These are phyloP conservation scores for Penicillium aurantiogriseum DNA, from an alignment of 2,329 filamentous ascomycete genomes.

Conservation along the genomic window DNA sequence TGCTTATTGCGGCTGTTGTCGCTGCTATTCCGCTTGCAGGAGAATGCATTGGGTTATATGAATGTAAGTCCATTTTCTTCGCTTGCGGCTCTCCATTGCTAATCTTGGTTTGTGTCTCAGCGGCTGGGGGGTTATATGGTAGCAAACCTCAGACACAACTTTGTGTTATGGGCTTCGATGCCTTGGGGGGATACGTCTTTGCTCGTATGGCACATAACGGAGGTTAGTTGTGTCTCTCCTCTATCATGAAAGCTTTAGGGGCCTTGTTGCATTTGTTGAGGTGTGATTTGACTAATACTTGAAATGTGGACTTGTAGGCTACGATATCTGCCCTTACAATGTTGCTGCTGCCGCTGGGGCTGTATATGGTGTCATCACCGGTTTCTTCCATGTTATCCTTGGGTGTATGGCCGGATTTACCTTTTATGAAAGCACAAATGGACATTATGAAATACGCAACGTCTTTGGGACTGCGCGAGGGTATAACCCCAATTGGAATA, in stretches of 20 bases:
- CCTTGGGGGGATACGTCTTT: constrained; percentile 19
- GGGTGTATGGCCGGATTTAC: constrained; percentile 12
- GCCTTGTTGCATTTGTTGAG: neutral
- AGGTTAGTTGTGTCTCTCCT: neutral
- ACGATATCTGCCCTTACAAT: constrained; percentile 17
- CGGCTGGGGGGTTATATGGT: constrained; percentile 13
- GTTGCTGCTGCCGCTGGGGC: constrained; percentile 18
- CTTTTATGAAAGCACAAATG: constrained; percentile 3
- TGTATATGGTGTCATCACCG: constrained; percentile 16
- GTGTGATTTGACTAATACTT: neutral
- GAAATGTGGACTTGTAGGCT: neutral
- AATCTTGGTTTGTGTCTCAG: neutral
- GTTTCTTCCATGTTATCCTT: constrained; percentile 15
- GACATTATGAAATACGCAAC: constrained; percentile 12
- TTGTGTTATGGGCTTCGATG: constrained; percentile 15
- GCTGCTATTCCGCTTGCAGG: constrained; percentile 16
- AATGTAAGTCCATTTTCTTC: constrained; percentile 5
- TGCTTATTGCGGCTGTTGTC: constrained; percentile 18
- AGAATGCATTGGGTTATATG: constrained; percentile 18
- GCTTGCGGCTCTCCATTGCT: neutral
- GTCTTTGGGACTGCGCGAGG: constrained; percentile 11
- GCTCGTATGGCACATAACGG: constrained; percentile 21
- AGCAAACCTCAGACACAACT: constrained; percentile 5
- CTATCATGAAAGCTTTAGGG: neutral
- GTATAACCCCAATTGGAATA: constrained; percentile 12